Evolutionary conservation across 2,329 filamentous ascomycete species (phyloP).

Genomic region (Podosphaera aphanis): DNA sequence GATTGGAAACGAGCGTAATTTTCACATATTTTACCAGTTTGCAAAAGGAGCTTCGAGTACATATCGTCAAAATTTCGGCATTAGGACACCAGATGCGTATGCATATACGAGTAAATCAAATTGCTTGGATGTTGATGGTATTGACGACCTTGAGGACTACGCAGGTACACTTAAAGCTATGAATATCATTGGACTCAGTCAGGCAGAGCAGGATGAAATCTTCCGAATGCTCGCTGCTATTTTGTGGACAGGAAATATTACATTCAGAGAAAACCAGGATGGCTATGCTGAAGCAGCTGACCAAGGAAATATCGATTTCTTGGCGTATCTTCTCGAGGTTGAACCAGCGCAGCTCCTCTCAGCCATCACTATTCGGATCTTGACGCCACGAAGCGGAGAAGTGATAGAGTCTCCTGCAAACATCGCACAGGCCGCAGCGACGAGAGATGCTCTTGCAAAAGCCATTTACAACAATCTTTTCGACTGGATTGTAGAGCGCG

Average conservation of each 20-base stretch:
- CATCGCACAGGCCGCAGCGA: constrained; percentile 60
- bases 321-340: constrained; percentile 82
- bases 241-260: constrained; percentile 84
- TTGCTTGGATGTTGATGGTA: constrained; percentile 81
- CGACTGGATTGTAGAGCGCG: constrained; percentile 88
- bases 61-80: constrained; percentile 68
- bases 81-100: constrained; percentile 83
- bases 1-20: constrained; percentile 87
- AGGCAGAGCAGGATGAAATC: constrained; percentile 81
- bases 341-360: constrained; percentile 59
- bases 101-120: constrained; percentile 84
- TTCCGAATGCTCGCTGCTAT: constrained; percentile 86
- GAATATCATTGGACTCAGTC: constrained; percentile 72
- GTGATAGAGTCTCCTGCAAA: constrained; percentile 61
- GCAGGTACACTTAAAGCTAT: constrained; percentile 82
- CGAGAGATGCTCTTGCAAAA: constrained; percentile 77
- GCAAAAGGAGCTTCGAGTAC: constrained; percentile 77
- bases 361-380: constrained; percentile 69
- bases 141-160: constrained; percentile 78
- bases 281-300: constrained; percentile 75
- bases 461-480: constrained; percentile 96
- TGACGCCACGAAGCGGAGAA: constrained; percentile 44
- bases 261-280: constrained; percentile 70
- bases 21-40: constrained; percentile 99
- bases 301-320: constrained; percentile 77